phyloP scores from a whole-genome alignment of 495 filamentous ascomycete species.

The Aspergillus coremiiformis region DNA sequence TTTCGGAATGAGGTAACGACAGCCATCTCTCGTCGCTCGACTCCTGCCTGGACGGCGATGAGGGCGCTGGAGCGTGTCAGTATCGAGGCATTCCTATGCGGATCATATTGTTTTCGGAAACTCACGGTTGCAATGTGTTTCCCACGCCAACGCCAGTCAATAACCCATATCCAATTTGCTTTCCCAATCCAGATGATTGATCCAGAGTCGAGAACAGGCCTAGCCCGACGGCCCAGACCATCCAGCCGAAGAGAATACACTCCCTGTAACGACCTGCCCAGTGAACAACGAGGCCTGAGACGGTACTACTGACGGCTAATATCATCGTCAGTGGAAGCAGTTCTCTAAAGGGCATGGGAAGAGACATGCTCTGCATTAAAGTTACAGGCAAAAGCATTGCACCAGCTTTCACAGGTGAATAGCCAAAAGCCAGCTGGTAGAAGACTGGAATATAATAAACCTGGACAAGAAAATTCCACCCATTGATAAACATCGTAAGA shows the following conservation, averaged over 20 bases:
- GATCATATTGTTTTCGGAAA: not conserved
- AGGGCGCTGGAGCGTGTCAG: slow-evolving; percentile 20
- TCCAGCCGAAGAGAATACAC: slow-evolving; percentile 45
- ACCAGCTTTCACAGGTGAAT: slow-evolving; percentile 43
- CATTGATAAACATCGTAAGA: slow-evolving; percentile 48
- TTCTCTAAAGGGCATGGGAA: not conserved
- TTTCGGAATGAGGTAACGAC: slow-evolving; percentile 48
- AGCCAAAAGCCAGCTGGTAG: slow-evolving; percentile 48
- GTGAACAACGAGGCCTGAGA: slow-evolving; percentile 45
- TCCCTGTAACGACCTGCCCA: slow-evolving; percentile 48
- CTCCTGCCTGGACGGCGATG: slow-evolving; percentile 47
- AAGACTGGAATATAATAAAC: slow-evolving; percentile 51
- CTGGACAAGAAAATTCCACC: slow-evolving; percentile 49
- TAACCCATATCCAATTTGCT: slow-evolving; percentile 47
- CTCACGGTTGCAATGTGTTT: slow-evolving; percentile 46
- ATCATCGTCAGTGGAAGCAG: slow-evolving; percentile 1
- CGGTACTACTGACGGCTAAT: slow-evolving; percentile 39
- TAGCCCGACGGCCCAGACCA: slow-evolving; percentile 45
- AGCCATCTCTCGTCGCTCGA: slow-evolving; percentile 47
- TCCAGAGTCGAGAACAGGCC: slow-evolving; percentile 48
- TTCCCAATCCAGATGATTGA: slow-evolving; percentile 40
- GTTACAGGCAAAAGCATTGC: slow-evolving; percentile 49
- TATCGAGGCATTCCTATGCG: not conserved
- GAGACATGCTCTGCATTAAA: slow-evolving; percentile 39
- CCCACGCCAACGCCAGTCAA: slow-evolving; percentile 47